These are phyloP conservation scores for Conringia planisiliqua DNA, from an alignment of 345 rosid genomes.

Conservation along the genomic window DNA sequence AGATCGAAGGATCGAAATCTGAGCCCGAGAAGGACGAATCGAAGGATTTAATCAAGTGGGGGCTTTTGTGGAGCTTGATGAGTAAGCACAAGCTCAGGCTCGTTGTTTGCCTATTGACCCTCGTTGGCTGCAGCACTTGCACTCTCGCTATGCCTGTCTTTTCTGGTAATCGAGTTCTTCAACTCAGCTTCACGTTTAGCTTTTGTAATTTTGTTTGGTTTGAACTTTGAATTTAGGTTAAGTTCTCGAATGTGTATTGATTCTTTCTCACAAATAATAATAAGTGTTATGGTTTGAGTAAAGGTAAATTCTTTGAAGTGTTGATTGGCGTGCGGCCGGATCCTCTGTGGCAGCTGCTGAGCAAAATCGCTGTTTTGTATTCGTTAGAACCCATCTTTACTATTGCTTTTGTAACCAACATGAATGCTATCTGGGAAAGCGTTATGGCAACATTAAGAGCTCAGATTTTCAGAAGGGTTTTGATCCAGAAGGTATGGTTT, in stretches of 20 bases:
- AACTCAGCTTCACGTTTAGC: neutral
- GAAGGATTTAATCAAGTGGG: conserved; percentile 54
- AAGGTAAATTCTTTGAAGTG: conserved; percentile 86
- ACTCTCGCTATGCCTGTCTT: conserved; percentile 90
- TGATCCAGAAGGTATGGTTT: conserved; percentile 72
- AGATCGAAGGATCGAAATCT: conserved; percentile 31
- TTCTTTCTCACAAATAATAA: neutral
- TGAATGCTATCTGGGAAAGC: conserved; percentile 77
- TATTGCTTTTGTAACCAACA: conserved; percentile 65
- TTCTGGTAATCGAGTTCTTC: conserved; percentile 50
- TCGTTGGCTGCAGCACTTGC: conserved; percentile 66
- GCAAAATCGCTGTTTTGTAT: conserved; percentile 67
- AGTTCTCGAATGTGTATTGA: neutral
- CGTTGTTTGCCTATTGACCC: conserved; percentile 44
- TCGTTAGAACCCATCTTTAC: conserved; percentile 82
- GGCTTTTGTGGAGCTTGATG: conserved; percentile 61
- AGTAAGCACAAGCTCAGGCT: conserved; percentile 58
- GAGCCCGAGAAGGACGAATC: conserved; percentile 36
- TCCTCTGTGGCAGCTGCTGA: conserved; percentile 72
- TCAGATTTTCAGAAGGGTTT: conserved; percentile 66
- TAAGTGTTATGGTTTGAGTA: conserved; percentile 7
- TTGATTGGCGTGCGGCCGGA: conserved; percentile 71
- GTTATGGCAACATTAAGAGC: conserved; percentile 84
- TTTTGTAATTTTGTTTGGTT: neutral
- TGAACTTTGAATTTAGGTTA: neutral